A percentile compares a stretch with the other conserved stretches of the same genome.
Conservation (phyloP, 352 stramenopile genomes). For the Thalassiosira mediterranea region DNA sequence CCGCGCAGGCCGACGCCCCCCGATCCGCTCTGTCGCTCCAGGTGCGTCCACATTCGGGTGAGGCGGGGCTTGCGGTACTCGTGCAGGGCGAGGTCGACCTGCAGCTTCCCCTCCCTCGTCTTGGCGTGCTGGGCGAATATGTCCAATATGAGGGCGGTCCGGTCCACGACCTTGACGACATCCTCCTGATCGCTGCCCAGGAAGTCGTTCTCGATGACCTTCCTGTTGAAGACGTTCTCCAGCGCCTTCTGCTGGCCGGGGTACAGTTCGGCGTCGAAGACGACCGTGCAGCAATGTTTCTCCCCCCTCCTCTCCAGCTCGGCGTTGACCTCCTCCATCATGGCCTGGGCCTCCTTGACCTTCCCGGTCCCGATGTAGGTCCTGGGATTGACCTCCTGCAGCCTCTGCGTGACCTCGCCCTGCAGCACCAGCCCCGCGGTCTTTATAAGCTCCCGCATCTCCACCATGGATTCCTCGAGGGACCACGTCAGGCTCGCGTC, state of each 20-base stretch:
- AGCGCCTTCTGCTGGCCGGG: slow-evolving; percentile 85
- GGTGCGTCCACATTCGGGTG: slow-evolving; percentile 88
- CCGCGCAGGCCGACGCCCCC: slow-evolving; percentile 82
- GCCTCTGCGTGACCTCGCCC: slow-evolving; percentile 84
- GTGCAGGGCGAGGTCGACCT: slow-evolving; percentile 87
- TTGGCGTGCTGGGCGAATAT: slow-evolving; percentile 89
- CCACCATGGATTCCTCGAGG: slow-evolving; percentile 85
- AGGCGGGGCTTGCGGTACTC: slow-evolving; percentile 87
- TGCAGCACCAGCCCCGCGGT: slow-evolving; percentile 83
- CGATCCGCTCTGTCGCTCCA: slow-evolving; percentile 85
- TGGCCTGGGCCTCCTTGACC: slow-evolving; percentile 77
- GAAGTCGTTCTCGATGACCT: slow-evolving; percentile 82
- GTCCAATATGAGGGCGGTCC: slow-evolving; percentile 88
- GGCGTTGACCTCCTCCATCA: slow-evolving; percentile 65
- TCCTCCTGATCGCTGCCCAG: slow-evolving; percentile 56
- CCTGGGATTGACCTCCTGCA: slow-evolving; percentile 85
- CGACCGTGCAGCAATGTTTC: slow-evolving; percentile 74
- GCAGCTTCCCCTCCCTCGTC: slow-evolving; percentile 86
- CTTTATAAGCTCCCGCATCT: slow-evolving; percentile 87
- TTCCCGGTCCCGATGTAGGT: slow-evolving; percentile 86
- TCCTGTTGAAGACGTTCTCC: slow-evolving; percentile 80
- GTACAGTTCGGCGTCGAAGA: slow-evolving; percentile 88
- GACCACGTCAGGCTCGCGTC: slow-evolving; percentile 40
- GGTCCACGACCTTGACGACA: slow-evolving; percentile 85
- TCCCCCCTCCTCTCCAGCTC: slow-evolving; percentile 13